A percentile compares a stretch with the other conserved stretches of the same genome.
phyloP scores from a whole-genome alignment of 1,284 basidiomycete genomes.

The Macrocystidia cucumis region DNA sequence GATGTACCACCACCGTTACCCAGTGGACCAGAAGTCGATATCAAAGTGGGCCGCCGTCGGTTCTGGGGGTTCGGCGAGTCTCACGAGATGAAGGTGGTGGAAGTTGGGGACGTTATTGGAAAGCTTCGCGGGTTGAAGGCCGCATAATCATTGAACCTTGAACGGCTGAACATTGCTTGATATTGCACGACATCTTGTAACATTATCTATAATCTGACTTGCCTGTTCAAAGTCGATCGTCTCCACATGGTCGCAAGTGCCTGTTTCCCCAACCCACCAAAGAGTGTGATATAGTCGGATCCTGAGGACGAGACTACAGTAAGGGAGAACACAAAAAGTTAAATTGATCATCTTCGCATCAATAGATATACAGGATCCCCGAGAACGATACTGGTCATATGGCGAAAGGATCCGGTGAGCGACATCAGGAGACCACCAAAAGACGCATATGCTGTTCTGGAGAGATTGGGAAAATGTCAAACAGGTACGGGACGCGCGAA shows the following conservation, averaged over 20 bases:
- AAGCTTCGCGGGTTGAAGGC: conserved; percentile 42
- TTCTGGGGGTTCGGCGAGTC: conserved; percentile 30
- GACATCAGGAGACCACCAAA: conserved; percentile 98
- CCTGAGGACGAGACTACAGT: too few relatives aligned
- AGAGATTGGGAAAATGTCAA: conserved; percentile 8
- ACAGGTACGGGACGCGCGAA: conserved; percentile 7
- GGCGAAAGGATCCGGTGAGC: conserved; percentile 87
- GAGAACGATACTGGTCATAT: conserved; percentile 88
- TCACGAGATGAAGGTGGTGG: conserved; percentile 18
- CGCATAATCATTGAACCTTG: conserved; percentile 6
- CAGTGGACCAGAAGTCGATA: conserved; percentile 31
- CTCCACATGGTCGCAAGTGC: too few relatives aligned
- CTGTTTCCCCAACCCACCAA: too few relatives aligned
- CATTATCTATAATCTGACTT: background rate
- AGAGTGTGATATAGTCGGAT: too few relatives aligned
- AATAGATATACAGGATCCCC: conserved; percentile 92
- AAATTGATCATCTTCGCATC: conserved; percentile 57
- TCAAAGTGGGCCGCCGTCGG: conserved; percentile 27
- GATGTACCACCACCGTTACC: too few relatives aligned
- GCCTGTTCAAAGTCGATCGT: too few relatives aligned
- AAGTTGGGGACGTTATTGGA: conserved; percentile 37
- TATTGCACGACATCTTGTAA: background rate
- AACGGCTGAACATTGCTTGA: background rate
- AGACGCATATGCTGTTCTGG: conserved; percentile 88
- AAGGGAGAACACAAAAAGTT: too few relatives aligned